Evolutionary conservation across 2,329 filamentous ascomycete genomes (phyloP).

Genomic region (Tolypocladium capitatum): DNA sequence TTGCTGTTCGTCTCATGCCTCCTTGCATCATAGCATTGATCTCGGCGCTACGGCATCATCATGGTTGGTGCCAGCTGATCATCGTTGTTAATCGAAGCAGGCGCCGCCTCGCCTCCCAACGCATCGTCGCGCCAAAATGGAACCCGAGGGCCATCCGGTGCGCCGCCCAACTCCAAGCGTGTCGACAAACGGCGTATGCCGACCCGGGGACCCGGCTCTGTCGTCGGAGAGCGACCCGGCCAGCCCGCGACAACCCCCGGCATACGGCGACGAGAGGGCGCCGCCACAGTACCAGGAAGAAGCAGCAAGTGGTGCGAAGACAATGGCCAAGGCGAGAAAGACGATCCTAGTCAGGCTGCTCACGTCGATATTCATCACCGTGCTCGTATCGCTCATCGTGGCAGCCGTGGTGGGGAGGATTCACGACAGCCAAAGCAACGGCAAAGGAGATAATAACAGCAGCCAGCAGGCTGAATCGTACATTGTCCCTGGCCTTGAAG

Average conservation of each 20-base stretch:
- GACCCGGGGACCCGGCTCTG: slow-evolving; percentile 4
- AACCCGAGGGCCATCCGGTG: slow-evolving; percentile 2
- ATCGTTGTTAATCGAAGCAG: not conserved
- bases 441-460: not conserved
- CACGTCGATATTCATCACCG: slow-evolving; percentile 11
- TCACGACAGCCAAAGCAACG: slow-evolving; percentile 1
- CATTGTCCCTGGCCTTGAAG: not conserved
- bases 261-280: slow-evolving; percentile 8
- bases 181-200: slow-evolving; percentile 1
- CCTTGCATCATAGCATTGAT: not conserved
- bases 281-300: slow-evolving; percentile 7
- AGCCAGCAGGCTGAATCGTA: not conserved
- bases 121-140: slow-evolving; percentile 3
- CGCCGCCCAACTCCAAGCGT: slow-evolving; percentile 3
- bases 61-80: not conserved
- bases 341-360: slow-evolving; percentile 9
- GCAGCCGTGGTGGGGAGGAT: slow-evolving; percentile 12
- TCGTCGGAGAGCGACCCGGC: slow-evolving; percentile 4
- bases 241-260: slow-evolving; percentile 7
- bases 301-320: slow-evolving; percentile 1
- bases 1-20: not conserved
- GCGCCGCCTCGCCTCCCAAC: not conserved
- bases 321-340: slow-evolving; percentile 5
- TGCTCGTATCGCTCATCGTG: slow-evolving; percentile 11
- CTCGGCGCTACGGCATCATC: not conserved